Conservation (phyloP, 441 rosid species). For the Pelargonium hybrid region DNA sequence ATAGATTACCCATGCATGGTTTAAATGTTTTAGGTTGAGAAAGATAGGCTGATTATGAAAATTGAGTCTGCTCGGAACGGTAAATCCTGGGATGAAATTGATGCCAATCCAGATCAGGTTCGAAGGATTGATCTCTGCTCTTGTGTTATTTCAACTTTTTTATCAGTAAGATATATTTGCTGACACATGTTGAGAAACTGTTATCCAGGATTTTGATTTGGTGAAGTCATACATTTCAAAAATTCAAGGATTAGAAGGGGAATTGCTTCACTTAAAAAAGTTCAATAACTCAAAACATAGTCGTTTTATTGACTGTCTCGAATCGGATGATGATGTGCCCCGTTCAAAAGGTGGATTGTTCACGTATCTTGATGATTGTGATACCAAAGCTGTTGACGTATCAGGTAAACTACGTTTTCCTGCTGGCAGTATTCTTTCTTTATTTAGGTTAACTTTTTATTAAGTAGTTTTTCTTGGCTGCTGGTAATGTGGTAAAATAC, state of each 20-base stretch:
- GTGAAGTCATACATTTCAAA: conserved; percentile 57
- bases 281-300: conserved; percentile 32
- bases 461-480: neutral
- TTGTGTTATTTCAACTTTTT: conserved; percentile 6
- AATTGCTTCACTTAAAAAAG: conserved; percentile 48
- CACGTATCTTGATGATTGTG: conserved; percentile 50
- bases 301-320: conserved; percentile 33
- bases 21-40: conserved; percentile 54
- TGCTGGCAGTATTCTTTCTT: neutral
- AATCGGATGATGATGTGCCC: conserved; percentile 54
- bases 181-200: conserved; percentile 17
- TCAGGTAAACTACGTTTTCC: conserved; percentile 35
- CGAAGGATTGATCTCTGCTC: conserved; percentile 4
- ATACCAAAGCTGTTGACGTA: conserved; percentile 36
- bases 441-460: neutral
- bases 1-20: conserved; percentile 9
- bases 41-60: conserved; percentile 70
- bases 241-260: conserved; percentile 90
- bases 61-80: conserved; percentile 76
- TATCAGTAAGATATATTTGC: conserved; percentile 1
- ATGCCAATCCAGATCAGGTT: conserved; percentile 50
- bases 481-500: neutral
- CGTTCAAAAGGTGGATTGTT: conserved; percentile 39
- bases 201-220: conserved; percentile 57
- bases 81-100: conserved; percentile 85